Percentiles rank a stretch among this genome's conserved stretches.
Evolutionary conservation across 306 rosid species (phyloP).

Genomic region (Vicia faba): DNA sequence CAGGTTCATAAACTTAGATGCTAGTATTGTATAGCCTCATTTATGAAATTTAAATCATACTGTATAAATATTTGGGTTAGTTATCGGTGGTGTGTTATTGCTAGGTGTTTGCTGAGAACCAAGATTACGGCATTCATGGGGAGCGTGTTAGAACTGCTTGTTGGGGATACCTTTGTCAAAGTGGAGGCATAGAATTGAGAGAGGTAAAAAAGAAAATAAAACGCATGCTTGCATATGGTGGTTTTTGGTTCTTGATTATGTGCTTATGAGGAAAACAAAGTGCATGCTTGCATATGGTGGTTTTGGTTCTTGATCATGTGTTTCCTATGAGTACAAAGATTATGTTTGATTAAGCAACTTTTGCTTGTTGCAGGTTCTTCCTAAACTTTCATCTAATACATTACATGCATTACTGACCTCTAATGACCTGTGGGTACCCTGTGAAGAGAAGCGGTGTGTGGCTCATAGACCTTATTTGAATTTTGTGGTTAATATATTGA

Average conservation of each 20-base stretch:
- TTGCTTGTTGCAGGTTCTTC: slow-evolving; percentile 70
- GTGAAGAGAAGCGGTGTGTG: slow-evolving; percentile 87
- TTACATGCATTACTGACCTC: slow-evolving; percentile 82
- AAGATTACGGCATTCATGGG: slow-evolving; percentile 94
- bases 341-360: slow-evolving; percentile 28
- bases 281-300: slow-evolving; percentile 30
- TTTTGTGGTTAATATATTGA: slow-evolving; percentile 44
- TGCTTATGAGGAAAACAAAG: slow-evolving; percentile 17
- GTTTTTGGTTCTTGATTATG: slow-evolving; percentile 31
- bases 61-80: slow-evolving; percentile 9
- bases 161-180: slow-evolving; percentile 99
- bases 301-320: slow-evolving; percentile 31
- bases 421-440: slow-evolving; percentile 82
- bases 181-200: slow-evolving; percentile 96
- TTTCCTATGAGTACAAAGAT: slow-evolving; percentile 19
- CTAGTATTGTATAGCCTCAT: slow-evolving; percentile 44
- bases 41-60: slow-evolving; percentile 28
- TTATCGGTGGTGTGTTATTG: slow-evolving; percentile 35
- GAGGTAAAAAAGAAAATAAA: slow-evolving; percentile 61
- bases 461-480: slow-evolving; percentile 25
- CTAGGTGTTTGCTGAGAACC: slow-evolving; percentile 94
- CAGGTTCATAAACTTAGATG: slow-evolving; percentile 62
- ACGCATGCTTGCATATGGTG: slow-evolving; percentile 30
- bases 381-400: slow-evolving; percentile 92
- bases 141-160: slow-evolving; percentile 97